phyloP scores from a whole-genome alignment of 148 eudicot species.

The Tetragonia tetragonoides region DNA sequence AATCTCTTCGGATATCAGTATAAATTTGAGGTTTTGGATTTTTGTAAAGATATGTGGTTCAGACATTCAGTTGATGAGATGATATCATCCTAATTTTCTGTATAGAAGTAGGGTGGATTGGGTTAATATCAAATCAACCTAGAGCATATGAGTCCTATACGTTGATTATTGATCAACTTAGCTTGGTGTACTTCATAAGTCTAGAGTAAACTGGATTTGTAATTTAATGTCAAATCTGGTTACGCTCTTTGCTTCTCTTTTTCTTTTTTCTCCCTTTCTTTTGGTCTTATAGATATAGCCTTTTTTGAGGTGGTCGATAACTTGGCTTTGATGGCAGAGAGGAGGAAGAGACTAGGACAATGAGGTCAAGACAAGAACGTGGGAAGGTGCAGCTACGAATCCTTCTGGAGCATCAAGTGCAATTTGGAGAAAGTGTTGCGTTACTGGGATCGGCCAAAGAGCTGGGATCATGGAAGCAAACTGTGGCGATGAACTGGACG shows the following conservation, averaged over 20 bases:
- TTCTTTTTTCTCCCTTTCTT: neutral
- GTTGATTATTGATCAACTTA: neutral
- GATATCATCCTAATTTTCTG: neutral
- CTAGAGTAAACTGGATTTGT: neutral
- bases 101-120: neutral
- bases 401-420: slow-evolving; percentile 76
- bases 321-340: slow-evolving; percentile 39
- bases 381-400: slow-evolving; percentile 59
- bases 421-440: slow-evolving; percentile 74
- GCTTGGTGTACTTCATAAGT: neutral
- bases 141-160: neutral
- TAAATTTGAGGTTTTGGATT: too few species aligned
- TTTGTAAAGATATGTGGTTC: neutral
- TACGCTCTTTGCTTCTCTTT: neutral
- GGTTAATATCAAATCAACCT: neutral
- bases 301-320: slow-evolving; percentile 11
- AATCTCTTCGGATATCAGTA: too few species aligned
- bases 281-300: neutral
- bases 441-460: slow-evolving; percentile 69
- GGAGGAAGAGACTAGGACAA: slow-evolving; percentile 39
- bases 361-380: slow-evolving; percentile 24
- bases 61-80: neutral
- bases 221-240: neutral
- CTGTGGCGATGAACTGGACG: slow-evolving; percentile 69
- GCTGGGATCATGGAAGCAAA: slow-evolving; percentile 81